Evolutionary conservation across 176 grass and related monocot genomes (phyloP), one percentile per base, ranked within the genome.

Genomic region (Bonia amplexicaulis): DNA sequence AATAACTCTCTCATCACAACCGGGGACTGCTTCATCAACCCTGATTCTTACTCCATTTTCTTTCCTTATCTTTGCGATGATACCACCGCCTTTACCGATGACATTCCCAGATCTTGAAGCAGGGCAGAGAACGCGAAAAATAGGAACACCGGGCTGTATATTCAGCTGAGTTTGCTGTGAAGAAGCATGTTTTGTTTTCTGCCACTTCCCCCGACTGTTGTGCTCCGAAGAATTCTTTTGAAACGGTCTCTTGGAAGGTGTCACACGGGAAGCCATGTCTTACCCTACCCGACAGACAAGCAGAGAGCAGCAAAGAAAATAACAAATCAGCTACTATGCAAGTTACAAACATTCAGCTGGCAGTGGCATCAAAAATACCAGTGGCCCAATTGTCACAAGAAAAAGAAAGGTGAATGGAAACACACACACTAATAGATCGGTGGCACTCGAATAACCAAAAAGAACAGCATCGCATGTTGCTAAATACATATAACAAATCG

Each of bases 41-140:
- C 88, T 91, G 61, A 99, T 92, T 57, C 60, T 99, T 12, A 87
- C 91, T 77, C 91, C 71, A 2, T 94, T 94, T 27, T 99, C 89
- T 59, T 88, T 64, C 41, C 90, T 90, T 82, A 99, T 99, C 80
- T 82, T 99, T 82, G 78, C 65, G 23, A 99, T 91, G 86, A 96
- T 82, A 33, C 87, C 53, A 3, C 96, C 96, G 71, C 79, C 88
- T 88, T 83, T 99, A 37, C 96, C 96, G 15, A 99, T 99, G 66
- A 96, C 86, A 86, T 91, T 92, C 57, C 90, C 96, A 54, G 93
- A 92, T 71, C 92, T 91, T 15, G 92, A 89, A 53, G 77, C 26
- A 23, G 96, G 96, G 77, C 96, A 99, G 10, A 99, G 90, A 23
- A 99, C 42, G 11, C 94, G 93, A 66, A 96, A 90, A 39, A 90